These are phyloP conservation scores for Iberis pinnata DNA, from an alignment of 345 rosid genomes.

Conservation along the genomic window DNA sequence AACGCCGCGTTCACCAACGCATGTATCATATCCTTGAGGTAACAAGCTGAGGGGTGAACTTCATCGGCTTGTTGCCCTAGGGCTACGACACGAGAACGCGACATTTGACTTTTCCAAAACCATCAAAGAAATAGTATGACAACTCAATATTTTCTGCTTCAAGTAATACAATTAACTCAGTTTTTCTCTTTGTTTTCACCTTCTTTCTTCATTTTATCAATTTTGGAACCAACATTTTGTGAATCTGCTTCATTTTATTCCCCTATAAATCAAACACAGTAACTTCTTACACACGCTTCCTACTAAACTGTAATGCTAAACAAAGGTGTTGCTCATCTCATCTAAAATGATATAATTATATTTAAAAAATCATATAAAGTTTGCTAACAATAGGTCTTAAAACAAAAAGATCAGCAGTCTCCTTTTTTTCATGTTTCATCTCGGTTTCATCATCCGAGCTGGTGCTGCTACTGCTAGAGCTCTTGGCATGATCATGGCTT, in stretches of 20 bases:
- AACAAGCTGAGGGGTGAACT: too few species aligned
- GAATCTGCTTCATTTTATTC: background rate
- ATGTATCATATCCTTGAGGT: too few species aligned
- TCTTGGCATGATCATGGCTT: conserved; percentile 39
- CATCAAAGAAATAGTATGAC: too few species aligned
- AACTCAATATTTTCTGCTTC: too few species aligned
- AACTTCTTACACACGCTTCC: background rate
- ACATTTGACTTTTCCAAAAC: too few species aligned
- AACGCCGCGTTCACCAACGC: too few species aligned
- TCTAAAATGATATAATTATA: background rate
- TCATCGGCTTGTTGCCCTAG: too few species aligned
- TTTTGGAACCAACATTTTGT: too few species aligned
- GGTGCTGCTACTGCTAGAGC: conserved; percentile 41
- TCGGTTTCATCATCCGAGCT: conserved; percentile 55
- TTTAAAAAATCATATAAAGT: background rate
- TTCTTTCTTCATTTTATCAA: too few species aligned
- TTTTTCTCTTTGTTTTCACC: too few species aligned
- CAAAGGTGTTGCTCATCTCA: background rate
- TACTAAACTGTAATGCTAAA: background rate
- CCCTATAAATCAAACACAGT: background rate
- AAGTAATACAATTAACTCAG: too few species aligned
- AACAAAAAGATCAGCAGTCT: conserved; percentile 19
- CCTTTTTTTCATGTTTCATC: conserved; percentile 32
- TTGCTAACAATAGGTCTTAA: conserved; percentile 10
- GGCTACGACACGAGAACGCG: too few species aligned